Percentiles rank a stretch among this genome's conserved stretches.
Conservation (phyloP, 805 yeast genomes). For the Tetrapisispora fleetii region DNA sequence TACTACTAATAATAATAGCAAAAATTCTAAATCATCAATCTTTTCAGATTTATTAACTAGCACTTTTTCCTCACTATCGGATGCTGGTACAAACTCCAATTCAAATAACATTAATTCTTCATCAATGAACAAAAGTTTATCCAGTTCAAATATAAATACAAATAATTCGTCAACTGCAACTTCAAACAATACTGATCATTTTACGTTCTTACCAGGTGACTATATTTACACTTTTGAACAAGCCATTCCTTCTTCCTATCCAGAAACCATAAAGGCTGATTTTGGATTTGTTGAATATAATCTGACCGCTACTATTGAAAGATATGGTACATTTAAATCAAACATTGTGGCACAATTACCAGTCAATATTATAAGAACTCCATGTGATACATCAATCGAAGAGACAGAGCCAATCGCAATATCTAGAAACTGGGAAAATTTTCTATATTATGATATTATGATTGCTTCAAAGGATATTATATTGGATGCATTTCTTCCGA, state of each 20-base stretch:
- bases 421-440: conserved; percentile 88
- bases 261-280: conserved; percentile 68
- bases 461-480: conserved; percentile 85
- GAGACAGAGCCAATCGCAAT: conserved; percentile 91
- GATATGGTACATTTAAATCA: conserved; percentile 80
- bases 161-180: neutral
- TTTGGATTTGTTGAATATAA: conserved; percentile 72
- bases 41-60: conserved; percentile 21
- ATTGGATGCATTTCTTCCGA: conserved; percentile 72
- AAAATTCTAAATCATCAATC: conserved; percentile 12
- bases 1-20: conserved; percentile 1
- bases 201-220: conserved; percentile 73
- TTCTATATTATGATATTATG: conserved; percentile 78
- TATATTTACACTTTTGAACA: conserved; percentile 89
- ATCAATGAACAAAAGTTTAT: neutral
- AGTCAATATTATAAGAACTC: conserved; percentile 61
- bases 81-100: conserved; percentile 1
- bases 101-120: neutral
- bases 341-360: conserved; percentile 56
- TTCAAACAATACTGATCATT: conserved; percentile 18
- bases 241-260: conserved; percentile 68
- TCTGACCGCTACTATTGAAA: conserved; percentile 58
- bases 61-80: conserved; percentile 12
- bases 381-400: conserved; percentile 69
- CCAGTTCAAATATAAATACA: conserved; percentile 3